Evolutionary conservation across 2,329 filamentous ascomycete genomes (phyloP), one percentile per base, ranked within the genome.

Genomic region (Coleophoma eucalyptorum): DNA sequence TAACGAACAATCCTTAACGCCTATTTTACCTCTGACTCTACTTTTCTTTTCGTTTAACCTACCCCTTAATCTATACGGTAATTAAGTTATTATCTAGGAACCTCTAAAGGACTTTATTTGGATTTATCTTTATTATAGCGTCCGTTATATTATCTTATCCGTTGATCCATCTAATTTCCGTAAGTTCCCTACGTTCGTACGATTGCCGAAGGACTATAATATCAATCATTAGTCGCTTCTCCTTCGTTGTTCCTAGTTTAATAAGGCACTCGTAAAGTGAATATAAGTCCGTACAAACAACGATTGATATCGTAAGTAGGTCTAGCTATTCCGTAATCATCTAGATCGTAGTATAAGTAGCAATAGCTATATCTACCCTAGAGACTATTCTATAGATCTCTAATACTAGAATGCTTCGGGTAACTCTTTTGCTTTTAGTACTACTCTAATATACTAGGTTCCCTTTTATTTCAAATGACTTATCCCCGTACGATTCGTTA

Each of bases 191-290:
- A 0, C 49, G 20, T 19, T 62, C 51, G 35, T 62, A 62, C 0
- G 48, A 54, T 46, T 62, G 40, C 0, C 54, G 19, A 0, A 63
- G 12, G 0, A 48, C 45, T 41, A 62, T 59, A 12, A 62, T 56
- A 41, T 61, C 52, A 21, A 60, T 57, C 46, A 57, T 60, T 0
- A 53, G 19, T 1, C 54, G 5, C 21, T 62, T 58, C n/a, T 62
- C 52, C 18, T 55, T 51, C 0, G 50, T 59, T 1, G 50, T 57
- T 2, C 51, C 43, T 0, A 58, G 37, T 13, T 58, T 60, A 2
- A 57, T 34, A 2, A 60, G 37, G 21, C 41, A 56, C 32, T 59
- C 43, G 20, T 58, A 61, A 11, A 58, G 15, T 5, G 34, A 59
- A 26, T 52, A 55, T 2, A 37, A 56, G 31, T 58, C 44, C 3